A percentile compares a stretch with the other conserved stretches of the same genome.
Conservation (phyloP, 192 early-diverging fungal genomes). For the Polychytrium aggregatum region DNA sequence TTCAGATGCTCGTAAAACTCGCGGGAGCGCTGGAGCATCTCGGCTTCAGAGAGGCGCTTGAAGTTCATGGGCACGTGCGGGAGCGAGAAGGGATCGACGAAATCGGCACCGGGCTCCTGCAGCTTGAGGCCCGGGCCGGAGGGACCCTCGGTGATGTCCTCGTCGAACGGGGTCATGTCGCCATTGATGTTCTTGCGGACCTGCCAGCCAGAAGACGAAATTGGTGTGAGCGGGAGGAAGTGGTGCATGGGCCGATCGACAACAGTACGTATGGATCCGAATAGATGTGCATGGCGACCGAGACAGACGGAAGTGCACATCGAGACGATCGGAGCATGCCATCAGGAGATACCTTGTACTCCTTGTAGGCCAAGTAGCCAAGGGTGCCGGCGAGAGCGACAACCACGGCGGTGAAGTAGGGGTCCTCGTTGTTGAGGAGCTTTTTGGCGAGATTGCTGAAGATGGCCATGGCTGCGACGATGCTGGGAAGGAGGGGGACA, state of each 20-base stretch:
- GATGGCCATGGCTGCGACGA: no score
- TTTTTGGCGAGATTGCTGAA: no score
- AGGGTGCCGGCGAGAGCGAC: not conserved
- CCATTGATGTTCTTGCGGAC: constrained; percentile 1
- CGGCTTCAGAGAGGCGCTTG: no score
- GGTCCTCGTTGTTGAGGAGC: no score
- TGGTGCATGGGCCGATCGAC: not conserved
- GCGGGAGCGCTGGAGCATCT: no score
- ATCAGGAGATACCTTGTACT: not conserved
- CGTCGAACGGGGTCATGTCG: constrained; percentile 6
- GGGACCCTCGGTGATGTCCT: no score
- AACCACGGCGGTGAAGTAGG: constrained; percentile 1
- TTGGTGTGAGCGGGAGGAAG: no score
- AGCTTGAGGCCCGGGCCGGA: no score
- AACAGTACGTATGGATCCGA: not conserved
- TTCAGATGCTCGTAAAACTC: no score
- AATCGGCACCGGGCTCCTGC: constrained; percentile 3
- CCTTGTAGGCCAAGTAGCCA: constrained; percentile 1
- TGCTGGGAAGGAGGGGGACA: no score
- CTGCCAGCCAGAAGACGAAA: no score
- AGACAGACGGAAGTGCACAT: not conserved
- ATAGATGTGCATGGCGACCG: not conserved
- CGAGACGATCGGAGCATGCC: not conserved
- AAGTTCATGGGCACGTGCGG: constrained; percentile 8
- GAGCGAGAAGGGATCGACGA: constrained; percentile 7